Base-by-base conservation (phyloP, 345 rosid genomes). In the Moringa oleifera region DNA sequence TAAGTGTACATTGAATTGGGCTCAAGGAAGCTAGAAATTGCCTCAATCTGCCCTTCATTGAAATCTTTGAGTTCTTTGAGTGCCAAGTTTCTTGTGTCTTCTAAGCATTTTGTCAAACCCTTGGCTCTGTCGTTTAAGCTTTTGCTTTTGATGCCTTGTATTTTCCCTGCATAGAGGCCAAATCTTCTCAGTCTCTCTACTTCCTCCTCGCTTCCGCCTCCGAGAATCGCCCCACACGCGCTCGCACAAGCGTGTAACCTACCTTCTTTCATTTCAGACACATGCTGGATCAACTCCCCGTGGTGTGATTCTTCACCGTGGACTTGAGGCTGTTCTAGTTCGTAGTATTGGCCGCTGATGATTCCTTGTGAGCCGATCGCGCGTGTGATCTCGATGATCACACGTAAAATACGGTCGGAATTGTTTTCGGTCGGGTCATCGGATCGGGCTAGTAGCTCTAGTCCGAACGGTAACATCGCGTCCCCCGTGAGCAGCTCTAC, bases 221-320 rank as follows among this genome's bases (percentile, higher is more conserved):
- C 94, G 17, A 84, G 25, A 62, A 87, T 87, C 17, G 85, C 86
- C 2, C 94, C 94, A 20, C 88, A 82, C 0, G 83, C 81, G 0
- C 69, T 88, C 0, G 79, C 84, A 23, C 93, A 87, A 18, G 77
- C 79, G 58, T 87, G 77, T 2, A 80, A 25, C 17, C 0, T 51
- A 5, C 86, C 94, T 59, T 80, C 86, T 53, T 79, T 79, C 25
- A 73, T 82, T 60, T 66, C 79, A 17, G 69, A 59, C 7, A 64
- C 66, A 0, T 20, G 23, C 18, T 68, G 52, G 3, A 65, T 54
- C 68, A 69, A 45, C 17, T 24, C 53, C 7, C 4, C 21, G 16
- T 62, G 36, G 10, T 25, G 1, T 12, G 36, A 10, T 19, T 17
- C 64, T 0, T 55, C 50, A 0, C 62, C 58, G 24, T 51, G 23